Base-by-base conservation (phyloP, 73 alveolate genomes). In the Paramecium bursaria region DNA sequence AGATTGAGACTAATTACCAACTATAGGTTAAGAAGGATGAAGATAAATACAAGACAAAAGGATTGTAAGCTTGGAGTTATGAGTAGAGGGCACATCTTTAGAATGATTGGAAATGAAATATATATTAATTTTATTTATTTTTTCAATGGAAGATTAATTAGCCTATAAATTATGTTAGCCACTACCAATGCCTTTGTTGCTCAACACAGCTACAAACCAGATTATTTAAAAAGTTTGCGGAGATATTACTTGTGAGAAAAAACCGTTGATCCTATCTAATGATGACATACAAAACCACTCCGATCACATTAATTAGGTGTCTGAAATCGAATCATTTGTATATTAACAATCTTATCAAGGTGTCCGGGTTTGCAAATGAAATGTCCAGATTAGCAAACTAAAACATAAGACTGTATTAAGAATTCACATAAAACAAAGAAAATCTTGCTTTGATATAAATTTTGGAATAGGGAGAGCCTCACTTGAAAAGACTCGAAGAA, bases 1-100 rank as follows among this genome's bases (percentile, higher is more conserved):
- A 73, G 46, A 79, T 79, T 17, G 89, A 79, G 21, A 4, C n/a
- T 22, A 73, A 79, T 15, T 48, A 53, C 6, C 25, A 35, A 79
- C 33, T 23, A 14, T 15, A 60, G 15, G 30, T 53, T 3, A 7
- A 7, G 13, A 79, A 79, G 30, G 89, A 79, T 39, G 77, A 27
- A 39, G 57, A 79, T 33, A 79, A 79, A 46, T 39, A 73, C 26
- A 79, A 53, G 49, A 47, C 74, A 2, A 79, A 79, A 25, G 85
- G 85, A 9, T 46, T 79, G 46, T 80, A 80, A 6, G 57, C 75
- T 4, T 79, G 89, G 89, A 79, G 85, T 33, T 79, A 79, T 53
- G 89, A 79, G 25, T 79, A 79, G 73, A 79, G 85, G 46, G 89
- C 89, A 0, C 89, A 79, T 23, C 25, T 79, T 30, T 42, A 79